Conservation (phyloP, 257 asterid genomes). For the Parsonsia alboflavescens region DNA sequence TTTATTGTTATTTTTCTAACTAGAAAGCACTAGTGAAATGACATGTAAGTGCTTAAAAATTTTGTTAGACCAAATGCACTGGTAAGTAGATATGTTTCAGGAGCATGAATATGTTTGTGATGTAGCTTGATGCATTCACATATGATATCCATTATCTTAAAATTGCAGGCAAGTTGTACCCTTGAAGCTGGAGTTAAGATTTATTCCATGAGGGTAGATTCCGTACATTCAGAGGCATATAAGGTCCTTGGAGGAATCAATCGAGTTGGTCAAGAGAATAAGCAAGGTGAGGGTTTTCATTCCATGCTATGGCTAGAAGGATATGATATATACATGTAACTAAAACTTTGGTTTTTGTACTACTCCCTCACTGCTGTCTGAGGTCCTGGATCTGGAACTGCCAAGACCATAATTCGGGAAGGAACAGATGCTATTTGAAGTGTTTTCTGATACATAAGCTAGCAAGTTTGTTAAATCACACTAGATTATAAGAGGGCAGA, state of each 20-base stretch:
- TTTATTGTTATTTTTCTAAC: neutral
- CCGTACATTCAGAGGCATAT: slow-evolving; percentile 91
- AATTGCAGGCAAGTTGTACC: slow-evolving; percentile 87
- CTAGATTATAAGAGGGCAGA: neutral
- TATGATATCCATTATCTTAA: neutral
- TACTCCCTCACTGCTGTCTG: neutral
- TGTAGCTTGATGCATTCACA: neutral
- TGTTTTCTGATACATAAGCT: neutral
- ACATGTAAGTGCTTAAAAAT: neutral
- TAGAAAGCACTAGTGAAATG: neutral
- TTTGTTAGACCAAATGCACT: neutral
- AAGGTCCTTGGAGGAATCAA: slow-evolving; percentile 97
- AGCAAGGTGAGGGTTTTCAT: slow-evolving; percentile 48
- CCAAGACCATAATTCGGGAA: neutral
- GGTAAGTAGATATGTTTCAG: neutral
- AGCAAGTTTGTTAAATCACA: neutral
- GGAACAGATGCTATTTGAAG: neutral
- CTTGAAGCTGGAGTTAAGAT: slow-evolving; percentile 99
- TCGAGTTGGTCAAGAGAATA: slow-evolving; percentile 84
- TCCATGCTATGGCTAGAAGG: neutral
- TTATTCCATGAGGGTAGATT: slow-evolving; percentile 95
- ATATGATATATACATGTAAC: neutral
- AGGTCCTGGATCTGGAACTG: neutral
- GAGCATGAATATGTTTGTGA: neutral
- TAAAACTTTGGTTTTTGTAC: neutral